Evolutionary conservation across 192 early-diverging fungal species (phyloP), one percentile per base, ranked within the genome.

Genomic region (Backusella circina): DNA sequence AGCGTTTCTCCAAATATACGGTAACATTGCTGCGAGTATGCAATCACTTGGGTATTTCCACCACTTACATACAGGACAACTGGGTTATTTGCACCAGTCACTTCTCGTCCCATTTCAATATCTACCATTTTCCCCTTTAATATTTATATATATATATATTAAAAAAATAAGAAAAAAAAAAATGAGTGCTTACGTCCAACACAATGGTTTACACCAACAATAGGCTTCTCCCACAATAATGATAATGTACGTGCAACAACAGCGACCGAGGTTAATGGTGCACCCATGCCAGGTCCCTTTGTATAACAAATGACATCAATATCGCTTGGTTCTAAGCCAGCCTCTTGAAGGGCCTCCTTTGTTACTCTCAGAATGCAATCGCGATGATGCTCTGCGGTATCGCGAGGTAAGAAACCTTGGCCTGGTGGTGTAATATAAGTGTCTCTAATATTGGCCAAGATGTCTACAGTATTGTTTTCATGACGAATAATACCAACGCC

Each of bases 11-110:
- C 98, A 86, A 99, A 99, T 35, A 99, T 99, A 36, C 97, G 89
- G 80, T 99, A 93, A 31, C 95, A 85, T 44, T 94, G 88, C 71
- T 96, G 92, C 31, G 97, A 91, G 79, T 98, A 99, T 0, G 98
- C 97, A 86, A 99, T 98, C 7, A 99, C 97, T 83, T 99, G 98
- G 0, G 98, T 99, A 81, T 99, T 99, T 31, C 98, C 98, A 23
- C 98, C 98, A 75, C 93, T 95, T 18, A 99, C 98, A 79, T 99
- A 99, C 0, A 99, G 86, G 18, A 99, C 95, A 2, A 99, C 92
- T 1, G 98, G 98, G 75, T 99, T 95, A 13, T 91, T 67, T 0
- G 98, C 98, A 21, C 93, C 94, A 21, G 98, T 99, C 54, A 99
- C 96, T 79, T 96, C 91, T 31, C 98, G 85, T 3, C 98, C 98